These are phyloP conservation scores for Hanseniaspora singularis DNA, from an alignment of 805 yeast genomes.

Conservation along the genomic window DNA sequence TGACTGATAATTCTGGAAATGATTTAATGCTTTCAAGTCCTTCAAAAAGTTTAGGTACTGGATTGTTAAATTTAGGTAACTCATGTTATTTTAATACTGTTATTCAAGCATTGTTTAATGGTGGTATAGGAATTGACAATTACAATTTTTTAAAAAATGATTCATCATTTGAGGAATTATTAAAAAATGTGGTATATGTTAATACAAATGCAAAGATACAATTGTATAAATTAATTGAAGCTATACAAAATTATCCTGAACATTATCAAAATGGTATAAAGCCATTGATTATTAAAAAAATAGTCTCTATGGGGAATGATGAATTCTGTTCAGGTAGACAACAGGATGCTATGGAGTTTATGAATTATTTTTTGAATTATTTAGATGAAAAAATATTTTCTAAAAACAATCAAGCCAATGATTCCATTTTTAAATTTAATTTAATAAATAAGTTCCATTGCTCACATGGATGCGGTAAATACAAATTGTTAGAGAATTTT, in stretches of 20 bases:
- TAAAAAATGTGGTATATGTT: conserved; percentile 37
- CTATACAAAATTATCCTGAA: conserved; percentile 38
- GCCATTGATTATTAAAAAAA: conserved; percentile 62
- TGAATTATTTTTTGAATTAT: conserved; percentile 52
- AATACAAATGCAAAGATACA: conserved; percentile 61
- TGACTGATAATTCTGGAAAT: conserved; percentile 61
- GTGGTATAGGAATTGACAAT: conserved; percentile 19
- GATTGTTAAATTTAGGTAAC: conserved; percentile 81
- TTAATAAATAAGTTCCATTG: conserved; percentile 50
- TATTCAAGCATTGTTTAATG: conserved; percentile 53
- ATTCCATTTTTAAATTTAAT: conserved; percentile 50
- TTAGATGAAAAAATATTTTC: conserved; percentile 39
- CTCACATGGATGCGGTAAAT: conserved; percentile 41
- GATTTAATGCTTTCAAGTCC: conserved; percentile 41
- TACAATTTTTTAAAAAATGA: neutral
- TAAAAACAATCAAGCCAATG: conserved; percentile 32
- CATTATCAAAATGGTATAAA: conserved; percentile 64
- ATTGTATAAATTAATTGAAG: conserved; percentile 66
- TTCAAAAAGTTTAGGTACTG: conserved; percentile 47
- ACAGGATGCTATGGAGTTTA: conserved; percentile 91
- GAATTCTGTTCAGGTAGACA: conserved; percentile 83
- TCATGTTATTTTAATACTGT: conserved; percentile 83
- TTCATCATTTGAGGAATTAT: conserved; percentile 31
- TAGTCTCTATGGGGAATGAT: conserved; percentile 63
- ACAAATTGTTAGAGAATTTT: conserved; percentile 43